Conservation (phyloP, 106 monocot species). For the Apostasia ramifera region DNA sequence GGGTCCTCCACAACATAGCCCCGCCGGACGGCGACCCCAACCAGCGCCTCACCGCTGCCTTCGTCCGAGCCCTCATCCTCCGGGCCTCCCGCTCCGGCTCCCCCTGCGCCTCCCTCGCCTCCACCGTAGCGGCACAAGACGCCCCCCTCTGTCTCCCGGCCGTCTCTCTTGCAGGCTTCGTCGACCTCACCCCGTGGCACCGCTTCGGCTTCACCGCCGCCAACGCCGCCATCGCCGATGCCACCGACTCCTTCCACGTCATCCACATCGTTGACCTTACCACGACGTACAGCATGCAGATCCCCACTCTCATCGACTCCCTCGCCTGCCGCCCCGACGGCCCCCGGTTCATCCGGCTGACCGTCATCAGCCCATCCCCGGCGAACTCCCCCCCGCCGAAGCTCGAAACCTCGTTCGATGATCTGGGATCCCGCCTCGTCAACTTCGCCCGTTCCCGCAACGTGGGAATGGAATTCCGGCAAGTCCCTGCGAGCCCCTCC, state of each 20-base stretch:
- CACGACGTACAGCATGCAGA: constrained; percentile 95
- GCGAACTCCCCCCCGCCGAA: constrained; percentile 13
- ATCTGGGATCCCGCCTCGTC: constrained; percentile 57
- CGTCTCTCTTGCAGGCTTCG: constrained; percentile 58
- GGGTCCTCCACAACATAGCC: constrained; percentile 95
- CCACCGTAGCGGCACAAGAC: constrained; percentile 3
- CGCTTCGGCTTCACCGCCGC: constrained; percentile 79
- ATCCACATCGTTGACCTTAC: constrained; percentile 79
- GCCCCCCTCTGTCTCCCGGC: constrained; percentile 42
- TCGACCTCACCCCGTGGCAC: constrained; percentile 87
- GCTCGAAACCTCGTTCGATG: constrained; percentile 57
- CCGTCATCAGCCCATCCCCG: constrained; percentile 22
- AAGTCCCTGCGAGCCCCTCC: constrained; percentile 31
- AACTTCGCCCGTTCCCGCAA: constrained; percentile 70
- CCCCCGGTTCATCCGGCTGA: constrained; percentile 66
- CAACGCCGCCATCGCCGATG: constrained; percentile 77
- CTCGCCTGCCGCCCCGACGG: constrained; percentile 74
- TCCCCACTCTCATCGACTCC: constrained; percentile 84
- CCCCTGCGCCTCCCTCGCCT: constrained; percentile 1
- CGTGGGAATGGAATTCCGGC: constrained; percentile 72
- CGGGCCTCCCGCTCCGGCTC: constrained; percentile 52
- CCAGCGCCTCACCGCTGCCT: constrained; percentile 78
- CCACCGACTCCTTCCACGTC: constrained; percentile 53
- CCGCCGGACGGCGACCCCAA: constrained; percentile 73
- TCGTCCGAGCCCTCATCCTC: constrained; percentile 68